These are phyloP conservation scores for Orobanche coerulescens DNA, from an alignment of 257 asterid genomes.

Conservation along the genomic window DNA sequence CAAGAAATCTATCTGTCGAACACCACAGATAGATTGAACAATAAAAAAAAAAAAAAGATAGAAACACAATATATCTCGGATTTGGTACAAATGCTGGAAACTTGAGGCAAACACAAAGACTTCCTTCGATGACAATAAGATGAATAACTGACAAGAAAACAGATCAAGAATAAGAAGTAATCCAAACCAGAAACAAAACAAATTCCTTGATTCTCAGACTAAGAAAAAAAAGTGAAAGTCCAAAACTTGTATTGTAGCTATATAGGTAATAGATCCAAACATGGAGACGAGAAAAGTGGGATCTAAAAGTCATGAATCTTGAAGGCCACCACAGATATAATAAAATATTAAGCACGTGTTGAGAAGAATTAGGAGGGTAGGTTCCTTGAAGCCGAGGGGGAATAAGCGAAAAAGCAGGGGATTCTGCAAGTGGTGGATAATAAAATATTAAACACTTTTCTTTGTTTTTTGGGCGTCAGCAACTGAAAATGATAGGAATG, in stretches of 20 bases:
- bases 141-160: neutral
- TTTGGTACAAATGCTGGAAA: neutral
- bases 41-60: neutral
- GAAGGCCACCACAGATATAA: too few species aligned
- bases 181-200: constrained; percentile 11
- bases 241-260: neutral
- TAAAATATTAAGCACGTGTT: too few species aligned
- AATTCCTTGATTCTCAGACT: neutral
- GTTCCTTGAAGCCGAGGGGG: neutral
- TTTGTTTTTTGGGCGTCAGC: constrained; percentile 7
- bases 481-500: neutral
- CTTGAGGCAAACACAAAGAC: neutral
- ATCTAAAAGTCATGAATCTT: neutral
- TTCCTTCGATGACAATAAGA: neutral
- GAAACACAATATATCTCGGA: neutral
- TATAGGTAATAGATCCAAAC: too few species aligned
- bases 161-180: constrained; percentile 24
- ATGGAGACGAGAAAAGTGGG: neutral
- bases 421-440: neutral
- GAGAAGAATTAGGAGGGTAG: neutral
- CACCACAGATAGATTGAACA: constrained; percentile 5
- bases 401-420: neutral
- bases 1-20: constrained; percentile 6
- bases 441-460: neutral
- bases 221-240: neutral